Base-by-base conservation (phyloP, 1,284 basidiomycete species). In the Boletus albobrunnescens region DNA sequence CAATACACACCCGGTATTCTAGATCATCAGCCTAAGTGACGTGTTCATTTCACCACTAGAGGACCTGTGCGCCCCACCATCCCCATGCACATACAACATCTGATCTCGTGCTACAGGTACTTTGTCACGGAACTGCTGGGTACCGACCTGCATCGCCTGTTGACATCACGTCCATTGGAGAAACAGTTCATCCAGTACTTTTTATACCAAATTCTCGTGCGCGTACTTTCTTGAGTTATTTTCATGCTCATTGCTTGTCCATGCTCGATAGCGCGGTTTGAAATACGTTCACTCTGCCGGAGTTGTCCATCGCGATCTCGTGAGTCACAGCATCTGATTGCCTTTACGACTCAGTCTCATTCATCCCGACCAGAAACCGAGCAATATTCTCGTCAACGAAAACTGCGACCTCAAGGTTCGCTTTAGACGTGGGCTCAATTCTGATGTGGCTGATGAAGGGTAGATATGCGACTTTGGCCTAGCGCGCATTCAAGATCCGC, bases 131-230 rank as follows among this genome's bases (percentile, higher is more conserved):
- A 99, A 66, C 84, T 99, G 9, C 82, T 99, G 37, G 95, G 96
- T 46, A 99, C 95, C 53, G 95, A 99, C 73, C 79, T 99, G 14
- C 95, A 99, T 68, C 90, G 95, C 54, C 81, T 99, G 27, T 80
- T 99, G 57, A 99, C 96, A 17, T 95, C 92, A 41, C 79, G 95
- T 44, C 95, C 95, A 20, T 78, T 99, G 56, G 95, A 99, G 75
- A 99, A 99, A 76, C 95, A 99, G 69, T 99, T 99, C 71, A 99
- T 99, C 53, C 95, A 99, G 67, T 99, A 99, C 71, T 99, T 99
- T 77, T 76, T 99, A 32, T 99, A 99, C 74, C 95, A 99, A 71
- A 99, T 99, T 57, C 80, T 99, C 50, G 90, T 91, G 48, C 51
- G 84, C 72, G 6, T 38, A 22, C 32, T 44, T 36, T n/a, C 22